These are phyloP conservation scores for Bryoglossum gracile DNA, from an alignment of 495 filamentous ascomycete genomes.

Conservation along the genomic window DNA sequence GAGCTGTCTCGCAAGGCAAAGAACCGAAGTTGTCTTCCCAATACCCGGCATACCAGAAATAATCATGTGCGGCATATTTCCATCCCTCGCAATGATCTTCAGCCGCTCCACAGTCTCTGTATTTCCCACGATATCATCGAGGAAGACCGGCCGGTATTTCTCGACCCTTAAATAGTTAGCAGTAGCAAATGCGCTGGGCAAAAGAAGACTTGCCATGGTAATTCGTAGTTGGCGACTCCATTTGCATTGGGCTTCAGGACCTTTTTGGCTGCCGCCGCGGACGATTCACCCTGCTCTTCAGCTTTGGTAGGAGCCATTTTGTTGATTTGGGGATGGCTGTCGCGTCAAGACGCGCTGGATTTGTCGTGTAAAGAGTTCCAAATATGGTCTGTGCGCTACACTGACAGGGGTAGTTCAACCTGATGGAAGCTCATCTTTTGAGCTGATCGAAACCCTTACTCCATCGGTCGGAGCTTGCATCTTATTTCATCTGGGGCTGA, in stretches of 20 bases:
- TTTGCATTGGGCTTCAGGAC: conserved; percentile 56
- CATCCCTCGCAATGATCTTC: conserved; percentile 98
- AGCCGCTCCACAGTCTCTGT: conserved; percentile 94
- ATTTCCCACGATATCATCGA: conserved; percentile 96
- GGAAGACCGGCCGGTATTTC: conserved; percentile 90
- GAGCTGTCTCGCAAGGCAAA: conserved; percentile 88
- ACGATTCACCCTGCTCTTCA: conserved; percentile 60
- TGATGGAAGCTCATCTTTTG: no score
- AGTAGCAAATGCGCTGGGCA: conserved; percentile 11
- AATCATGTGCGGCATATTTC: conserved; percentile 99
- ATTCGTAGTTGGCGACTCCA: conserved; percentile 65
- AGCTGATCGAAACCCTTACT: no score
- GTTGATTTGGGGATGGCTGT: conserved; percentile 4
- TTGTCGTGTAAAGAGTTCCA: no score
- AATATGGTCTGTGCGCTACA: no score
- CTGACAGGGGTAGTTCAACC: no score
- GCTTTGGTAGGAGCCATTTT: conserved; percentile 19
- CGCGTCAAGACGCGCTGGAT: no score
- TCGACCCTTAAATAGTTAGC: conserved; percentile 66
- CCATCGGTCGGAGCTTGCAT: no score
- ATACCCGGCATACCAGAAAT: conserved; percentile 99
- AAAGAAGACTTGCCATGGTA: conserved; percentile 69
- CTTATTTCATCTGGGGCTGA: no score
- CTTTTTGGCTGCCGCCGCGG: conserved; percentile 62
- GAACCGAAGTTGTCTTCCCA: conserved; percentile 93